phyloP scores from a whole-genome alignment of 2,329 filamentous ascomycete species.

The Chrysoporthe deuterocubensis region DNA sequence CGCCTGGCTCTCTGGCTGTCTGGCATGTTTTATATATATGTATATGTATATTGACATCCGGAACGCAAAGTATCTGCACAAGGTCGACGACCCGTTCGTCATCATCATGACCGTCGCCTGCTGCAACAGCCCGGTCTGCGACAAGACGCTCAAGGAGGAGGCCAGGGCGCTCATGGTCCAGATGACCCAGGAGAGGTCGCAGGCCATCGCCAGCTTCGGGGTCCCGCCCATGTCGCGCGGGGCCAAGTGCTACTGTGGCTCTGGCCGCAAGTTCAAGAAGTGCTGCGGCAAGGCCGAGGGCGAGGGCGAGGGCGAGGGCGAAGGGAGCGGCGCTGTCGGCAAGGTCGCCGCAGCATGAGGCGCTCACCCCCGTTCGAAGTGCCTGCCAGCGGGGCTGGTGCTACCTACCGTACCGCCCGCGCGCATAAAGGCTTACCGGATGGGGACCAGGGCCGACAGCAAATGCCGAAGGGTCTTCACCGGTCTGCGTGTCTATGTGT shows the following conservation, averaged over 20 bases:
- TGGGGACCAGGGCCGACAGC: background rate
- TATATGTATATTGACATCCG: too few relatives aligned
- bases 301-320: background rate
- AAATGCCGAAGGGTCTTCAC: background rate
- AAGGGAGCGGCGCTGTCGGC: background rate
- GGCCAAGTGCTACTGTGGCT: slow-evolving; percentile 29
- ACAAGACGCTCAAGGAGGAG: slow-evolving; percentile 26
- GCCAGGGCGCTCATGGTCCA: slow-evolving; percentile 26
- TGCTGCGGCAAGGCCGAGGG: slow-evolving; percentile 23
- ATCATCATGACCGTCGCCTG: slow-evolving; percentile 30
- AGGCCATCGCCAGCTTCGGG: slow-evolving; percentile 27
- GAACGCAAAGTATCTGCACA: slow-evolving; percentile 26
- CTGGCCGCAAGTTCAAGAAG: slow-evolving; percentile 29
- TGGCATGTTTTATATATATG: too few relatives aligned
- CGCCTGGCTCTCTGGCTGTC: background rate
- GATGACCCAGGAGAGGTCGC: slow-evolving; percentile 25
- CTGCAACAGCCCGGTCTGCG: slow-evolving; percentile 17
- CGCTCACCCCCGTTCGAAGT: too few relatives aligned
- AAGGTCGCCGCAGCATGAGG: background rate
- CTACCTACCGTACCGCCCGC: too few relatives aligned
- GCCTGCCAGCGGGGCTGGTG: too few relatives aligned
- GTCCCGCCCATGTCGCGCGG: slow-evolving; percentile 25
- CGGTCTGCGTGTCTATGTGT: too few relatives aligned
- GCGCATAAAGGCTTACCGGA: background rate
- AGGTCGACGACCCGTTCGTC: slow-evolving; percentile 27